Evolutionary conservation across 2,329 filamentous ascomycete genomes (phyloP), one percentile per base, ranked within the genome.

Genomic region (Microdochium bolleyi): DNA sequence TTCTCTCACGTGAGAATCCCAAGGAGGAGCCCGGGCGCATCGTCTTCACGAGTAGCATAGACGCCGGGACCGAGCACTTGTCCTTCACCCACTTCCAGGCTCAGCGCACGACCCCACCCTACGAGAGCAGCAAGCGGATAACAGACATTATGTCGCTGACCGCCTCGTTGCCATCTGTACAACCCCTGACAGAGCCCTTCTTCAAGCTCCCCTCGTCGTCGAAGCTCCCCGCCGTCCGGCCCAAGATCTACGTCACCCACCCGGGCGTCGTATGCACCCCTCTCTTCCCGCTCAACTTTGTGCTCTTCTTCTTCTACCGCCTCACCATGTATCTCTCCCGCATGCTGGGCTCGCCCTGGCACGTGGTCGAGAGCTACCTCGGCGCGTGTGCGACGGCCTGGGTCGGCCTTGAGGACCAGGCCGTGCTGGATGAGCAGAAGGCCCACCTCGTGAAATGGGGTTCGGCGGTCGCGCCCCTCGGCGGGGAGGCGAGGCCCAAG

Each of bases 331-430:
- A 84, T 66, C 46, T 95, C 16, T 83, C 83, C 14, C 88, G 92
- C 57, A 84, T 80, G 73, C 66, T 91, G 24, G 94, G 94, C 49
- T 95, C 89, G 2, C 88, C 88, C 11, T 99, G 94, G 94, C 92
- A 97, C 67, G 77, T 81, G 1, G 77, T 89, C 49, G 79, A 78
- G n/a, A 77, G 85, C 0, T 95, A 96, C 71, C 78, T 80, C 21
- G 92, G 87, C 44, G 89, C 92, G 8, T 79, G 79, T 49, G 83
- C 90, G 0, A 80, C 89, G 4, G 85, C 87, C 24, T 96, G 89
- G 87, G 71, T 95, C 7, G 82, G 87, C 0, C 79, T 97, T 13
- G 79, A 85, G 21, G 73, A 82, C 8, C 79, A 86, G 54, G 78
- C 79, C 16, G 74, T 76, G 21, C 74, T 92, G 14, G 80, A 89